A percentile compares a stretch with the other conserved stretches of the same genome.
Evolutionary conservation across 129 eudicot species (phyloP).

Genomic region (sunflower (Helianthus annuus)): DNA sequence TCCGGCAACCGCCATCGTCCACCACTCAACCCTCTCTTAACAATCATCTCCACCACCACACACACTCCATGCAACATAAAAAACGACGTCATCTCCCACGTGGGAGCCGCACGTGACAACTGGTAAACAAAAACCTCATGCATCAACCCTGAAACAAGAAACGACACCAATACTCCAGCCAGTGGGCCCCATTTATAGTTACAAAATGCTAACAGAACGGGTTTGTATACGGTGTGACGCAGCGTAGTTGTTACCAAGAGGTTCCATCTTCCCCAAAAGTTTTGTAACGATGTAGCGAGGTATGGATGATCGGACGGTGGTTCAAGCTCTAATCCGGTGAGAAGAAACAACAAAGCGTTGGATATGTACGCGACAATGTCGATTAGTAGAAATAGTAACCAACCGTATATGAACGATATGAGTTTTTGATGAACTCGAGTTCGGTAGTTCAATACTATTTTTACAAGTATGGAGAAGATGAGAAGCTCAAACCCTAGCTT

Average conservation of each 20-base stretch:
- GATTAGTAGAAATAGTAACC: conserved; percentile 16
- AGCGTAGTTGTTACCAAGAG: conserved; percentile 38
- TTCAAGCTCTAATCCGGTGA: conserved; percentile 40
- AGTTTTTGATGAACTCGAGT: conserved; percentile 3
- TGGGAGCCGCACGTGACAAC: conserved; percentile 53
- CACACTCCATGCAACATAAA: conserved; percentile 63
- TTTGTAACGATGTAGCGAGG: conserved; percentile 39
- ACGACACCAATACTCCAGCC: conserved; percentile 22
- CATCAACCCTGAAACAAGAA: conserved; percentile 41
- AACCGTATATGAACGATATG: conserved; percentile 18
- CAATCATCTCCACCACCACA: conserved; percentile 49
- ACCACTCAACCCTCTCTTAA: conserved; percentile 37
- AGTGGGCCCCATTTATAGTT: conserved; percentile 21
- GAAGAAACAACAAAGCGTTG: background rate
- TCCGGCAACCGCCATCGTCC: conserved; percentile 40
- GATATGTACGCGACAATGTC: conserved; percentile 23
- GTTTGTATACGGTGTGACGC: conserved; percentile 41
- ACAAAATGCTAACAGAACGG: background rate
- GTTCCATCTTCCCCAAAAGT: conserved; percentile 58
- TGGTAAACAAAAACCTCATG: conserved; percentile 66
- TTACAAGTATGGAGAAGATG: conserved; percentile 1
- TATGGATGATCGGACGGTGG: conserved; percentile 42
- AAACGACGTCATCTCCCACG: conserved; percentile 62
- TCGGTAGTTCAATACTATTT: background rate
- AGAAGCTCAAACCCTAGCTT: conserved; percentile 6